Percentiles rank a stretch among this genome's conserved stretches.
These are phyloP conservation scores for Podila epicladia DNA, from an alignment of 192 early-diverging fungal species.

Conservation along the genomic window DNA sequence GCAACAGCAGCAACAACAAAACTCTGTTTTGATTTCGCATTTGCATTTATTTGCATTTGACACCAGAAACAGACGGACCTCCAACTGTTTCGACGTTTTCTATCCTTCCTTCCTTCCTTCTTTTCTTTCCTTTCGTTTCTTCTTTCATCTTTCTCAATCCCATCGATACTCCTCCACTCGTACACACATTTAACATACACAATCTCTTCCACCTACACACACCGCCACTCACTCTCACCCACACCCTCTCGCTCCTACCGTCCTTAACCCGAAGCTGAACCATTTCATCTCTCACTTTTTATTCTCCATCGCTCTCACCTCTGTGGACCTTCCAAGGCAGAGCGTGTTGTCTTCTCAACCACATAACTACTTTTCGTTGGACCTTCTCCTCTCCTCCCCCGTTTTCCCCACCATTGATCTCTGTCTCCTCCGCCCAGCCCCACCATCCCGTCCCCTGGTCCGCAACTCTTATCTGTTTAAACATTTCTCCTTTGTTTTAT, in stretches of 20 bases:
- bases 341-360: neutral
- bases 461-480: neutral
- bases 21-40: neutral
- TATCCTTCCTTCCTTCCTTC: neutral
- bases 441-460: conserved; percentile 1
- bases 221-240: neutral
- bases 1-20: too few species aligned
- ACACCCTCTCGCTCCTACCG: neutral
- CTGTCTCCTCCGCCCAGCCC: neutral
- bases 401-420: neutral
- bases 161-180: neutral
- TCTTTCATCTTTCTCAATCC: neutral
- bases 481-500: neutral
- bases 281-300: neutral
- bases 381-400: neutral
- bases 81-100: neutral
- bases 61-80: neutral
- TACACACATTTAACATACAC: neutral
- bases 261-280: neutral
- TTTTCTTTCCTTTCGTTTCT: neutral
- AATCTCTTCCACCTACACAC: neutral
- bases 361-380: too few species aligned
- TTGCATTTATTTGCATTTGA: neutral
- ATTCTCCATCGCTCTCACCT: conserved; percentile 1
- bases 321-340: neutral